Evolutionary conservation across 805 yeast species (phyloP).

Genomic region (Candida railenensis): DNA sequence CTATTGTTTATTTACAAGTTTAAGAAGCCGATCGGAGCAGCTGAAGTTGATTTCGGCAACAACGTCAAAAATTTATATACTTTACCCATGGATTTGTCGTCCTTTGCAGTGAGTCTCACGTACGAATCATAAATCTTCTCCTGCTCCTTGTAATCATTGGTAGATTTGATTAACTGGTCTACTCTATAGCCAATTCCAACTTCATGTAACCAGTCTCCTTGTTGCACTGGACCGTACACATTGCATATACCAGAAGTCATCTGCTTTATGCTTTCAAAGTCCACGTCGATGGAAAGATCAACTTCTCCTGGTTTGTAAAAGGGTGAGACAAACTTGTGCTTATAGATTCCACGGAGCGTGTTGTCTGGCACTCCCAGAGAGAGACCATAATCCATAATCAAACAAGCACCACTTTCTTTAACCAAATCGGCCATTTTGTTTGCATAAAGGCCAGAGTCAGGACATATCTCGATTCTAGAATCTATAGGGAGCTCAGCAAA

Average conservation of each 20-base stretch:
- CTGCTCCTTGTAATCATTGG: constrained; percentile 43
- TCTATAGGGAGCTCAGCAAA: constrained; percentile 53
- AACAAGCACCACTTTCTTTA: constrained; percentile 58
- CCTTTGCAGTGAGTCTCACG: constrained; percentile 59
- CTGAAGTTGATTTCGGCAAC: constrained; percentile 42
- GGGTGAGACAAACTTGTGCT: constrained; percentile 74
- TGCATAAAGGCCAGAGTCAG: constrained; percentile 65
- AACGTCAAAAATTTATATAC: constrained; percentile 71
- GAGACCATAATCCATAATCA: constrained; percentile 80
- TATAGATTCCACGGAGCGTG: constrained; percentile 68
- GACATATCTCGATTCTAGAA: constrained; percentile 68
- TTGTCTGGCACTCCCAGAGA: constrained; percentile 62
- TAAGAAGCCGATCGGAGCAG: constrained; percentile 40
- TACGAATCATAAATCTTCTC: constrained; percentile 58
- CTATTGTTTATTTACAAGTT: background rate
- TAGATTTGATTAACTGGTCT: constrained; percentile 51
- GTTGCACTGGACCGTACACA: constrained; percentile 62
- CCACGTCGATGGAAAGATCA: constrained; percentile 83
- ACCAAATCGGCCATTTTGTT: constrained; percentile 49
- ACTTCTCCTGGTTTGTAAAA: constrained; percentile 75
- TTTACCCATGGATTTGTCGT: constrained; percentile 69
- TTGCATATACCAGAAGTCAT: constrained; percentile 25
- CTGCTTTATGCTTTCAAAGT: constrained; percentile 56
- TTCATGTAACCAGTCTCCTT: constrained; percentile 75
- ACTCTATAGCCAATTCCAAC: constrained; percentile 75